Evolutionary conservation across 2,329 filamentous ascomycete species (phyloP).

Genomic region (Colletotrichum filicis): DNA sequence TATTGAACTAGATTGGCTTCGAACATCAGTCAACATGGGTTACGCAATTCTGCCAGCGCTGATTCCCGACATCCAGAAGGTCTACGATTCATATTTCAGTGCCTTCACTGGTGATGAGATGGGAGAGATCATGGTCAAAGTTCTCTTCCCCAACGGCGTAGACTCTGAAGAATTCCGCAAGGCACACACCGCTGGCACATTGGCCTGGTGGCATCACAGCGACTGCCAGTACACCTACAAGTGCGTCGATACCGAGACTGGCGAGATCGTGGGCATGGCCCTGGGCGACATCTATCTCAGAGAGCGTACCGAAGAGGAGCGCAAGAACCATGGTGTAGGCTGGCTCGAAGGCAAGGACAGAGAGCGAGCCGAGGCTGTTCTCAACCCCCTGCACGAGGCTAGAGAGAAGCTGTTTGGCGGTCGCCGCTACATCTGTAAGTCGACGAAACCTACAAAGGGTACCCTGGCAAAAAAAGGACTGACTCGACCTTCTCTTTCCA

Average conservation of each 20-base stretch:
- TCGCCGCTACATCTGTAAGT: slow-evolving; percentile 54
- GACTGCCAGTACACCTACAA: slow-evolving; percentile 58
- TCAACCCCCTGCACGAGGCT: slow-evolving; percentile 53
- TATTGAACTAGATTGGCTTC: no score
- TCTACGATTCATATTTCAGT: slow-evolving; percentile 59
- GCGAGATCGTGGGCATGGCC: slow-evolving; percentile 58
- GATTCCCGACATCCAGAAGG: slow-evolving; percentile 55
- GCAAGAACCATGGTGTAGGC: slow-evolving; percentile 54
- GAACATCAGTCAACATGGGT: slow-evolving; percentile 42
- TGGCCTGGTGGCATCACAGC: slow-evolving; percentile 51
- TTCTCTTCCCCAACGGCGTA: slow-evolving; percentile 52
- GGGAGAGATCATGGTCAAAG: slow-evolving; percentile 52
- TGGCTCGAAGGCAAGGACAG: slow-evolving; percentile 57
- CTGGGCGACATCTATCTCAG: slow-evolving; percentile 55
- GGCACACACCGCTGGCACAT: slow-evolving; percentile 53
- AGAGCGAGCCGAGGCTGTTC: slow-evolving; percentile 54
- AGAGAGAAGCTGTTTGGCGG: slow-evolving; percentile 53
- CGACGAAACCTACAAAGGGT: background rate
- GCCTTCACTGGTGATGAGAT: slow-evolving; percentile 53
- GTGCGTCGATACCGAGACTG: slow-evolving; percentile 55
- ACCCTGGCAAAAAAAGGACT: background rate
- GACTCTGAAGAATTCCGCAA: slow-evolving; percentile 52
- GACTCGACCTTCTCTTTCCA: slow-evolving; percentile 26
- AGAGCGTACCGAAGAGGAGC: slow-evolving; percentile 51
- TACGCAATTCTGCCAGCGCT: slow-evolving; percentile 57